Conservation (phyloP, 1,139 yeast genomes). For the Saccharomycopsis hybrid region DNA sequence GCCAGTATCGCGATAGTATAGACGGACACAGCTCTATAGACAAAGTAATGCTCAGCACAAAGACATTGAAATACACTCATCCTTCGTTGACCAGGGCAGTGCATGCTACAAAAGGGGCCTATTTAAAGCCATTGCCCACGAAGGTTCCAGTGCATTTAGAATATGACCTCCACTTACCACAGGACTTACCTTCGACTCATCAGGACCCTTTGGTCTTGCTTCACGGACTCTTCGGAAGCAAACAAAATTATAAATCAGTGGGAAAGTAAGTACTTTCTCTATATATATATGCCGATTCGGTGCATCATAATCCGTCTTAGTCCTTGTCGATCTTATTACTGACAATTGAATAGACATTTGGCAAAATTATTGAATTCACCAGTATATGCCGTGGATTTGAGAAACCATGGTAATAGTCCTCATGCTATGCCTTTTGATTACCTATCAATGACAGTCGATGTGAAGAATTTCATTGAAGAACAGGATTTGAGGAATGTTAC, state of each 20-base stretch:
- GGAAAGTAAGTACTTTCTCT: conserved; percentile 23
- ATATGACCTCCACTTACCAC: conserved; percentile 13
- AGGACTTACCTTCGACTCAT: neutral
- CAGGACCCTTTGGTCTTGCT: conserved; percentile 30
- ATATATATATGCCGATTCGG: too few relatives aligned
- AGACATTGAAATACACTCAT: too few relatives aligned
- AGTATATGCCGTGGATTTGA: conserved; percentile 40
- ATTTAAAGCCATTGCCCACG: conserved; percentile 1
- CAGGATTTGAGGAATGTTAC: conserved; percentile 30
- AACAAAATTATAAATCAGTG: conserved; percentile 35
- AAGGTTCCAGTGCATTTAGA: conserved; percentile 17
- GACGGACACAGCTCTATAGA: too few relatives aligned
- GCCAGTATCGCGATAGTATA: too few relatives aligned
- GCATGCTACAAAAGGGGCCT: too few relatives aligned
- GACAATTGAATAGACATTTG: conserved; percentile 26
- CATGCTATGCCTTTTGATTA: conserved; percentile 41
- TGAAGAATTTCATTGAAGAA: conserved; percentile 31
- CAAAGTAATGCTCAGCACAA: too few relatives aligned
- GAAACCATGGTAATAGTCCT: conserved; percentile 49
- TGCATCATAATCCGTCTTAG: too few relatives aligned
- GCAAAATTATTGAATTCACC: conserved; percentile 30
- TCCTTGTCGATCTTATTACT: too few relatives aligned
- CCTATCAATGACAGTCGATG: conserved; percentile 38
- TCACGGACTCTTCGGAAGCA: conserved; percentile 47
- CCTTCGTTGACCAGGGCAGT: too few relatives aligned